phyloP scores from a whole-genome alignment of 2,329 filamentous ascomycete genomes.

The Colletotrichum spaethianum region DNA sequence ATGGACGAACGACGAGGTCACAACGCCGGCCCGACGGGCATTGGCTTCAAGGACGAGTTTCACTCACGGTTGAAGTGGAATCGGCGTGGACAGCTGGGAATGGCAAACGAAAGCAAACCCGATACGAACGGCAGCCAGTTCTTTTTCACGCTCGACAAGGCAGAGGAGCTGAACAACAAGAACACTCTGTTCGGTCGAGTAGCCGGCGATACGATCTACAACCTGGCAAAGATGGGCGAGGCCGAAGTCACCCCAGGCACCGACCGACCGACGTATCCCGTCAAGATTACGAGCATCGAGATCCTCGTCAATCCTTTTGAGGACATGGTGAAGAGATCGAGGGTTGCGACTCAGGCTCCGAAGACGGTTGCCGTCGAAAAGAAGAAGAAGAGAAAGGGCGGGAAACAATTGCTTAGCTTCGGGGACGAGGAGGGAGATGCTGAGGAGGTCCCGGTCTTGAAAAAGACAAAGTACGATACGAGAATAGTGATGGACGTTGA shows the following conservation, averaged over 20 bases:
- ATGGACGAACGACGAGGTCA: slow-evolving; percentile 75
- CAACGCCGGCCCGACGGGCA: slow-evolving; percentile 71
- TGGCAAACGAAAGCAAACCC: slow-evolving; percentile 87
- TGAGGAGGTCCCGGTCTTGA: slow-evolving; percentile 71
- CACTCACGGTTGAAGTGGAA: slow-evolving; percentile 95
- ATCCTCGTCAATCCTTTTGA: slow-evolving; percentile 87
- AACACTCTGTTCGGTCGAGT: slow-evolving; percentile 96
- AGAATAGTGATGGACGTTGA: slow-evolving; percentile 76
- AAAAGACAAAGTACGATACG: slow-evolving; percentile 85
- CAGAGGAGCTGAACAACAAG: slow-evolving; percentile 87
- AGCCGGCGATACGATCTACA: slow-evolving; percentile 95
- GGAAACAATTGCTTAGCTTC: slow-evolving; percentile 85
- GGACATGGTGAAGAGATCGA: slow-evolving; percentile 81
- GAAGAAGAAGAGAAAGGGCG: slow-evolving; percentile 80
- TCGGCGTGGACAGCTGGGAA: slow-evolving; percentile 89
- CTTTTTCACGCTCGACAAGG: slow-evolving; percentile 91
- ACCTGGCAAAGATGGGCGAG: slow-evolving; percentile 93
- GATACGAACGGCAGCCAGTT: slow-evolving; percentile 96
- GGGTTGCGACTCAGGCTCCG: slow-evolving; percentile 65
- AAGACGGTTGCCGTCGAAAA: slow-evolving; percentile 62
- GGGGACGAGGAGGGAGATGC: slow-evolving; percentile 77
- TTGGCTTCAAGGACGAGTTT: slow-evolving; percentile 86
- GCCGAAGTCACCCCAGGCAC: slow-evolving; percentile 83
- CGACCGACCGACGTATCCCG: slow-evolving; percentile 88
- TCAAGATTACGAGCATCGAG: slow-evolving; percentile 81